Conservation (phyloP, 345 rosid genomes). For the Lenwebbia sp. region DNA sequence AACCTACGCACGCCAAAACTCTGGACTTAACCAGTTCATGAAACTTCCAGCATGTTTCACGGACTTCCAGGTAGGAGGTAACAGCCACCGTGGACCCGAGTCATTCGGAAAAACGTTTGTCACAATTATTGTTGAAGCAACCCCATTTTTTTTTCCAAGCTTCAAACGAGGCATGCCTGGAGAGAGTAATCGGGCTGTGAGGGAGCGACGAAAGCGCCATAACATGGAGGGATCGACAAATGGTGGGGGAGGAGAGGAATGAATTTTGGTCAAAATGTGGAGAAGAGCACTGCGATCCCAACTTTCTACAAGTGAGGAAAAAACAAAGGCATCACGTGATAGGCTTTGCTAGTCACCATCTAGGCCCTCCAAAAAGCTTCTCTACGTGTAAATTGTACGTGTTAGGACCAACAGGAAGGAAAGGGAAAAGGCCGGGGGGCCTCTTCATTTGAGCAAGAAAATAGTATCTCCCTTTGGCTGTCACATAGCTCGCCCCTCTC, state of each 20-base stretch:
- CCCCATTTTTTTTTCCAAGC: neutral
- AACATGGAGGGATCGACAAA: neutral
- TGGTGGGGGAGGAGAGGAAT: neutral
- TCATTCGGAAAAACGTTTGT: neutral
- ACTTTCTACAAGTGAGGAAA: neutral
- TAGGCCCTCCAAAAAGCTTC: neutral
- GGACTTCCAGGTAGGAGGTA: neutral
- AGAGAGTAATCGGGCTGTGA: neutral
- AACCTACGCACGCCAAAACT: neutral
- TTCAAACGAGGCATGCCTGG: neutral
- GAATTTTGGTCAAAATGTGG: neutral
- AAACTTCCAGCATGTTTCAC: neutral
- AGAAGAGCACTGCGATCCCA: neutral
- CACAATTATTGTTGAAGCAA: neutral
- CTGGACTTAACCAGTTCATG: neutral
- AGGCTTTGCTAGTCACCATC: neutral
- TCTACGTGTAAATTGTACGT: neutral
- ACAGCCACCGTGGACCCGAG: neutral
- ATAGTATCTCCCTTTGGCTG: neutral
- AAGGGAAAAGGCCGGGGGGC: neutral
- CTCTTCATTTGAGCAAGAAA: neutral
- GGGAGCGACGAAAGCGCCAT: neutral
- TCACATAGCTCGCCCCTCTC: neutral
- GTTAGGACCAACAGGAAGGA: neutral
- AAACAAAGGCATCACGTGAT: neutral